Conservation (phyloP, 2,329 filamentous ascomycete genomes). For the Neonectria ditissima region DNA sequence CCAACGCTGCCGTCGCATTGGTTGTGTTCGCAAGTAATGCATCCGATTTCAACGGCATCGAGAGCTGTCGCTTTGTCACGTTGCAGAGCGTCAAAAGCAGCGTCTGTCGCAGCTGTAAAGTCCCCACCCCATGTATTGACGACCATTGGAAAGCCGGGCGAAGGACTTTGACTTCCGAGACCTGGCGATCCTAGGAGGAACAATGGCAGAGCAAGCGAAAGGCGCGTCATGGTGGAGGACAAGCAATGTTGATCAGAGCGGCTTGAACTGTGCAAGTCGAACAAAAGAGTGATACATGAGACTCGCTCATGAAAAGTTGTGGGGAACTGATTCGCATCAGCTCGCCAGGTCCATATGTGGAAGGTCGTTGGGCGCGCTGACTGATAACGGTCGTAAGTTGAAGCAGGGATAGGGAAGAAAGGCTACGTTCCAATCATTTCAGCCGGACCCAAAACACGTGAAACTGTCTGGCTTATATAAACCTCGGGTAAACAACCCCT, state of each 20-base stretch:
- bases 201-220: slow-evolving; percentile 16
- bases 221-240: slow-evolving; percentile 23
- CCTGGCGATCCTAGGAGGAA: slow-evolving; percentile 26
- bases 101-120: slow-evolving; percentile 64
- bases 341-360: neutral
- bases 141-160: slow-evolving; percentile 60
- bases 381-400: neutral
- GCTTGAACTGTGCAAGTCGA: too few species aligned
- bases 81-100: slow-evolving; percentile 57
- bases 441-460: slow-evolving; percentile 12
- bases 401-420: neutral
- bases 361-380: neutral
- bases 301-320: neutral
- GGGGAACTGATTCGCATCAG: neutral
- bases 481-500: neutral
- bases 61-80: slow-evolving; percentile 53
- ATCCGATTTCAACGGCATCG: slow-evolving; percentile 65
- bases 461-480: slow-evolving; percentile 13
- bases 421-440: slow-evolving; percentile 4
- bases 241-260: neutral
- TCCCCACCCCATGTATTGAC: slow-evolving; percentile 68
- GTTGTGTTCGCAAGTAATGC: slow-evolving; percentile 61
- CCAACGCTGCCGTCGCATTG: slow-evolving; percentile 68
- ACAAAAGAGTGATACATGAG: neutral
- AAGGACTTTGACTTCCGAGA: slow-evolving; percentile 40